Conservation (phyloP, 225 moss, liverwort and hornwort species). For the Physcomitrium patens region DNA sequence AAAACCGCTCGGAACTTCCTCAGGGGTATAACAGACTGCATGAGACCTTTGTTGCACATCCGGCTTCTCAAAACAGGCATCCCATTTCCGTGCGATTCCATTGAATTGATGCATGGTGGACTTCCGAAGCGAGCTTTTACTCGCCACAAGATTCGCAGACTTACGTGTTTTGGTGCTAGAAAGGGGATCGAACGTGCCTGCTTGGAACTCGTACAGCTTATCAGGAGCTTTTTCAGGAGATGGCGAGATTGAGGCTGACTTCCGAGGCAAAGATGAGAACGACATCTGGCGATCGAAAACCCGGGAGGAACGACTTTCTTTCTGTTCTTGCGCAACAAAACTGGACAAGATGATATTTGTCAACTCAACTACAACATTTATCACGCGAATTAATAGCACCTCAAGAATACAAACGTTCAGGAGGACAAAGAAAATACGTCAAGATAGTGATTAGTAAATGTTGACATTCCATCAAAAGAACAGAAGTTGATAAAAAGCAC, state of each 20-base stretch:
- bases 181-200: slow-evolving; percentile 31
- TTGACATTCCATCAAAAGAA: too few relatives aligned
- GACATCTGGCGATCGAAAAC: slow-evolving; percentile 63
- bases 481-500: too few relatives aligned
- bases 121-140: slow-evolving; percentile 38
- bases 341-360: slow-evolving; percentile 49
- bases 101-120: slow-evolving; percentile 7
- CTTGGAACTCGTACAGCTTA: slow-evolving; percentile 37
- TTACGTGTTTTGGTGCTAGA: slow-evolving; percentile 36
- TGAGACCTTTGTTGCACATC: slow-evolving; percentile 22
- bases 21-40: slow-evolving; percentile 45
- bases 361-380: not conserved
- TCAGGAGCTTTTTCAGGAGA: slow-evolving; percentile 26
- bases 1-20: slow-evolving; percentile 40
- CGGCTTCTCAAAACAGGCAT: slow-evolving; percentile 24
- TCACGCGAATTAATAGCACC: not conserved
- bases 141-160: slow-evolving; percentile 18
- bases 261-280: slow-evolving; percentile 63
- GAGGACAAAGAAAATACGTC: not conserved
- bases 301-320: slow-evolving; percentile 47
- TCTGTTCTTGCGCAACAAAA: slow-evolving; percentile 60
- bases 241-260: slow-evolving; percentile 31
- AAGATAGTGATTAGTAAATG: not conserved
- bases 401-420: not conserved
- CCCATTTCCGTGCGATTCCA: slow-evolving; percentile 28